Base-by-base conservation (phyloP, 805 yeast species). In the Priceomyces carsonii region DNA sequence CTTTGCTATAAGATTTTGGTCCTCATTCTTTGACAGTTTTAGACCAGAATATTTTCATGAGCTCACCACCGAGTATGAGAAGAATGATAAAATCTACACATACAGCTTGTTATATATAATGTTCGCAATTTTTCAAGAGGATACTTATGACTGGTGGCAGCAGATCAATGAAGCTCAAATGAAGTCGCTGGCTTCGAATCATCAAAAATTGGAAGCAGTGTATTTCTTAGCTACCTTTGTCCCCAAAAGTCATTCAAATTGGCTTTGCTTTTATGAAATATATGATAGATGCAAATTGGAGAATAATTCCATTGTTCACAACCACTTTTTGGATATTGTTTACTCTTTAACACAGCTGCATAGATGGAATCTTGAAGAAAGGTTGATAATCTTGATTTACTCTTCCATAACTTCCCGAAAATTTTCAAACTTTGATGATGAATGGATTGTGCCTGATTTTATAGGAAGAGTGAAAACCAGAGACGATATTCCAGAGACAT, bases 371-470 rank as follows among this genome's bases (percentile, higher is more conserved):
- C 26, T 61, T 2, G 66, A 63, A 15, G 74, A 69, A 28, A 51
- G 47, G 26, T 35, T 66, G n/a, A 35, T 69, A 4, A 33, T 53
- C 4, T 45, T 44, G 17, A 33, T 68, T 4, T 67, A 66, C 39
- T 32, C 50, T 2, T 42, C 56, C 0, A 49, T 66, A 6, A 60
- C 71, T 0, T 28, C 44, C 0, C 47, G 64, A 18, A 61, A 53
- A 31, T 67, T 67, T 42, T 49, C 60, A 13, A 66, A 66, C 38
- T 68, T 65, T 36, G 47, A 39, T 2, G 70, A 63, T 38, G 74
- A 67, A 39, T 36, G 43, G 24, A 39, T 31, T 10, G 44, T 45
- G 5, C 63, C 63, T 1, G 47, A 40, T 10, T 32, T 53, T 13
- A 32, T 56, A n/a, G 56, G 53, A 0, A 35, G 43, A 5, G 40